Evolutionary conservation across 139 green algal genomes (phyloP), one percentile per base, ranked within the genome.

Genomic region (Parachlorella kessleri): DNA sequence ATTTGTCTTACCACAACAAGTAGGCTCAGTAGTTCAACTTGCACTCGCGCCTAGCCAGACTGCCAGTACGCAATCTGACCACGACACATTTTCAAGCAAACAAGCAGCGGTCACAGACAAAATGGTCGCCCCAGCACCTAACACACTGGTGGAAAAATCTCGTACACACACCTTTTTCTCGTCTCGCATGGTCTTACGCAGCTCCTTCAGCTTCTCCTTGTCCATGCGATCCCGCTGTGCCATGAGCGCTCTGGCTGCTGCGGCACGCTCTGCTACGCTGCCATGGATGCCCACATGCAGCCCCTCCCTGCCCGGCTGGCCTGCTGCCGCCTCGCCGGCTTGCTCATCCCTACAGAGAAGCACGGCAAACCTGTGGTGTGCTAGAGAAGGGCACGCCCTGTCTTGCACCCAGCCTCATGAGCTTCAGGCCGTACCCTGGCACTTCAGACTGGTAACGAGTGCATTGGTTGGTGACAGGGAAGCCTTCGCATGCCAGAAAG

Each of bases 181-280:
- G 37, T 84, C 38, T 38, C 85, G 82, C 59, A 80, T 41, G 66
- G 88, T 64, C 77, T 89, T 87, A 10, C 84, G 72, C 64, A 78
- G 72, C 41, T 81, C 53, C 33, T 54, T 67, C 35, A 88, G 67
- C 37, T 72, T 73, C 32, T 66, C 59, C 23, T 78, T 70, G 81
- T 92, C 88, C 38, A 63, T 26, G 4, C 53, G 38, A 76, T 92
- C 88, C 14, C 86, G 75, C 42, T 85, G 65, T 54, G 69, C 73
- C 86, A 96, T 88, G 9, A 87, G 53, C 18, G 80, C 82, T 4
- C 84, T 84, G 6, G 85, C 86, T 21, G 48, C 42, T 36, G 70
- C 72, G 55, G 94, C 94, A 18, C 92, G 87, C 64, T 96, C 86
- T 40, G 78, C 90, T 7, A 91, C 87, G 28, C 78, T 84, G 38